Evolutionary conservation across 2,329 filamentous ascomycete genomes (phyloP).

Genomic region (Botrytis tulipae): DNA sequence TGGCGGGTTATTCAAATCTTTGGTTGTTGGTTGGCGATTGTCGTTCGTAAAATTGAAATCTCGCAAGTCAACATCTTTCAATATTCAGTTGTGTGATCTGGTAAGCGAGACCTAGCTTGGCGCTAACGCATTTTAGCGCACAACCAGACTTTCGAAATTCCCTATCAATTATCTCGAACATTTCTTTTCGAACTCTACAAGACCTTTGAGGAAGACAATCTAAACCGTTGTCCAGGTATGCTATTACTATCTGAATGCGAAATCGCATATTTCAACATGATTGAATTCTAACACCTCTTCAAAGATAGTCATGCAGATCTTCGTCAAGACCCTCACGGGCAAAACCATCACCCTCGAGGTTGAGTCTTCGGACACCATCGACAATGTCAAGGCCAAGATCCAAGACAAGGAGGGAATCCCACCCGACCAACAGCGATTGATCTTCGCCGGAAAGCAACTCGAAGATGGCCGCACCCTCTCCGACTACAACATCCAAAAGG

Average conservation of each 20-base stretch:
- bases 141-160: constrained; percentile 7
- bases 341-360: constrained; percentile 99
- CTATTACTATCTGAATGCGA: constrained; percentile 2
- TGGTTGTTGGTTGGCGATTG: constrained; percentile 23
- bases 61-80: not conserved
- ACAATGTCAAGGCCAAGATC: constrained; percentile 99
- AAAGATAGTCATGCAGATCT: constrained; percentile 53
- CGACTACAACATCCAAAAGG: constrained; percentile 99
- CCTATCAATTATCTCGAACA: constrained; percentile 17
- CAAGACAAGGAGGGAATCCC: constrained; percentile 99
- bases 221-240: constrained; percentile 37
- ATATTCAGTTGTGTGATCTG: constrained; percentile 20
- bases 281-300: not conserved
- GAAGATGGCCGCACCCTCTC: constrained; percentile 98
- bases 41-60: constrained; percentile 17
- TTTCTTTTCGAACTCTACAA: constrained; percentile 16
- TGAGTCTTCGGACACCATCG: constrained; percentile 98
- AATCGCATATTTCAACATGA: not conserved
- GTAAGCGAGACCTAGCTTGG: constrained; percentile 20
- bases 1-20: constrained; percentile 27
- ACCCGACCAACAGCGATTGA: constrained; percentile 98
- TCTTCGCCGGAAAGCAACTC: constrained; percentile 99
- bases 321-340: constrained; percentile 83
- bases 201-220: constrained; percentile 39
- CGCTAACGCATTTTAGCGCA: constrained; percentile 19